Base-by-base conservation (phyloP, 2,329 filamentous ascomycete genomes). In the Mycocentrospora acerina region DNA sequence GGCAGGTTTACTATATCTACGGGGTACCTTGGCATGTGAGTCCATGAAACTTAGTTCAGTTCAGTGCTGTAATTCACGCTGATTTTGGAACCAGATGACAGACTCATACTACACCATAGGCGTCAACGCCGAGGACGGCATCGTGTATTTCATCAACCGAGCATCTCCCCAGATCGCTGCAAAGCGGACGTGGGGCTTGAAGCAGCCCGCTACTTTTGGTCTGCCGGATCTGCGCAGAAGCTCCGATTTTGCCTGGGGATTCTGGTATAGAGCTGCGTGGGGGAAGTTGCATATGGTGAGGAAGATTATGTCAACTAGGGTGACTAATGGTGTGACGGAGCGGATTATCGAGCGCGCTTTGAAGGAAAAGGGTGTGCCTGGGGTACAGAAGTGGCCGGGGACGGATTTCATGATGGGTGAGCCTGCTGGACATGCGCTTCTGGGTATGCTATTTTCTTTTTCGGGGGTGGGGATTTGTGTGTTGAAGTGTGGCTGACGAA, bases 161-260 rank as follows among this genome's bases (percentile, higher is more conserved):
- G 27, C 40, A 7, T 38, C 35, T 15, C 48, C 45, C 3, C n/a
- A 29, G 8, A 31, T 24, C 14, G 34, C 35, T 7, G 43, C 48
- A 2, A 15, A 25, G 9, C 30, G 35, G 9, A 36, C 41, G 10
- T 50, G 46, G 46, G 11, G 26, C 1, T 2, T 16, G 0, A 15
- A 33, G 0, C 27, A 25, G 4, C 19, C 19, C 19, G 19, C 5
- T 5, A 9, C 19, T 5, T 28, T 36, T 14, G 7, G 27, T 0
- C 45, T 56, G 1, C 53, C 55, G 11, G 41, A 34, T 5, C 37
- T 58, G 2, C 29, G 35, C 3, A 29, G 39, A 2, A 40, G 40
- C 11, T 51, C 53, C 2, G 55, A 58, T 17, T 33, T 55, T 13
- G 39, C 51, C 7, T 58, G 53, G 53, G 45, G 41, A 3, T 44